These are phyloP conservation scores for Termitomyces sp. DNA, from an alignment of 768 basidiomycete genomes.

Conservation along the genomic window DNA sequence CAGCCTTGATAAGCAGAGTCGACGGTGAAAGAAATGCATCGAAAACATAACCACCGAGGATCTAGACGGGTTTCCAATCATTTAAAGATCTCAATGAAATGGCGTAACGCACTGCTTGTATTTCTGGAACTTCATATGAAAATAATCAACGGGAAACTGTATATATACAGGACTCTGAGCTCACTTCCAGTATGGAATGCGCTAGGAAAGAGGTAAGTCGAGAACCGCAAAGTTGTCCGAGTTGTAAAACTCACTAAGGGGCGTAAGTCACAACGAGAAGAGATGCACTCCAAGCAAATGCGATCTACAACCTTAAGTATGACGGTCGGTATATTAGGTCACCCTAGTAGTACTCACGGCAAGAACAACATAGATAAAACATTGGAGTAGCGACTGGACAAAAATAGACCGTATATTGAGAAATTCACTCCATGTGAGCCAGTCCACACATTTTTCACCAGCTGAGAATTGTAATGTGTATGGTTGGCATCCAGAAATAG, in stretches of 20 bases:
- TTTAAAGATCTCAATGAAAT: not conserved
- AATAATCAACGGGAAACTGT: not conserved
- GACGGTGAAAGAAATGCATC: constrained; percentile 82
- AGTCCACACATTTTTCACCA: constrained; percentile 60
- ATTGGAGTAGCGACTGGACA: constrained; percentile 57
- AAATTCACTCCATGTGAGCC: constrained; percentile 65
- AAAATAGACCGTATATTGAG: constrained; percentile 49
- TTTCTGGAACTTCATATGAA: constrained; percentile 56
- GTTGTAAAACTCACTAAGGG: constrained; percentile 48
- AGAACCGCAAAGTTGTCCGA: not conserved
- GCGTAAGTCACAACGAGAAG: constrained; percentile 60
- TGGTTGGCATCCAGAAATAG: not conserved
- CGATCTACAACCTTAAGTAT: constrained; percentile 32
- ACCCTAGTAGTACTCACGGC: constrained; percentile 38
- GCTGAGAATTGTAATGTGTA: constrained; percentile 29
- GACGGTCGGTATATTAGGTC: not conserved
- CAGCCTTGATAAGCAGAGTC: constrained; percentile 79
- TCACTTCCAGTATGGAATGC: constrained; percentile 79
- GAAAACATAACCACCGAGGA: constrained; percentile 80
- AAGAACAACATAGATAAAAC: constrained; percentile 55
- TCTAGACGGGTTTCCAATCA: constrained; percentile 31
- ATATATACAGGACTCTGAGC: constrained; percentile 17
- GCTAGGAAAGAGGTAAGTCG: constrained; percentile 24
- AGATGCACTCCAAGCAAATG: constrained; percentile 59
- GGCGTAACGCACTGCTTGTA: constrained; percentile 54